These are phyloP conservation scores for Pythium rhizo-oryzae DNA, from an alignment of 352 stramenopile species.

Conservation along the genomic window DNA sequence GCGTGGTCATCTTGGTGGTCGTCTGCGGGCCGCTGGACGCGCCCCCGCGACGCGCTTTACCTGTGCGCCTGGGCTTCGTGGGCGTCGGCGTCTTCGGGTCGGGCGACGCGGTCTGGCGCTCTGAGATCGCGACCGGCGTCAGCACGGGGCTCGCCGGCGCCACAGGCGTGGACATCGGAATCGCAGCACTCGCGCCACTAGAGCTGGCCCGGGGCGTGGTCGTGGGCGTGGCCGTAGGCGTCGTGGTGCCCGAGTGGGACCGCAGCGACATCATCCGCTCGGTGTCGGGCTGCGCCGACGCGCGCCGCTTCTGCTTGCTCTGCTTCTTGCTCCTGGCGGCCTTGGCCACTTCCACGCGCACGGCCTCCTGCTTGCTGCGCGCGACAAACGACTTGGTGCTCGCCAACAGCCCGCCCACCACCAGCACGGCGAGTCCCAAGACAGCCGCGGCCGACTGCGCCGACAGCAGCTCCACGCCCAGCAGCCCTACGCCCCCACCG, in stretches of 20 bases:
- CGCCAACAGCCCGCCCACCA: conserved; percentile 1
- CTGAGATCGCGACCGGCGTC: background rate
- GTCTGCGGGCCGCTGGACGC: background rate
- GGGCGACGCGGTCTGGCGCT: background rate
- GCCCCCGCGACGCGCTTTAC: background rate
- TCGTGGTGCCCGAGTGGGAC: background rate
- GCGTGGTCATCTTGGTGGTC: conserved; percentile 2
- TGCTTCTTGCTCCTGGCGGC: background rate
- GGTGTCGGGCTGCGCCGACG: background rate
- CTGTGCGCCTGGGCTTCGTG: background rate
- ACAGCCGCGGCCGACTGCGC: no score
- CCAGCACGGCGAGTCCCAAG: conserved; percentile 3
- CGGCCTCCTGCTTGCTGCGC: conserved; percentile 19
- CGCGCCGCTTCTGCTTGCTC: no score
- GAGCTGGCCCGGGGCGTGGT: background rate
- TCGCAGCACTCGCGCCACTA: background rate
- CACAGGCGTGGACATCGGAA: conserved; percentile 8
- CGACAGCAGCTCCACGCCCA: background rate
- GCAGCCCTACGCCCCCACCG: background rate
- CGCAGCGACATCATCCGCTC: conserved; percentile 7
- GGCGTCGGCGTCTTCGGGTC: conserved; percentile 6
- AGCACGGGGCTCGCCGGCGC: conserved; percentile 7
- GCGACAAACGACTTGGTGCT: conserved; percentile 19
- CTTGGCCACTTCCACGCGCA: background rate
- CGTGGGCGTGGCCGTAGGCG: background rate